These are phyloP conservation scores for Stenogyne calaminthoides DNA, from an alignment of 305 asterid genomes.

Conservation along the genomic window DNA sequence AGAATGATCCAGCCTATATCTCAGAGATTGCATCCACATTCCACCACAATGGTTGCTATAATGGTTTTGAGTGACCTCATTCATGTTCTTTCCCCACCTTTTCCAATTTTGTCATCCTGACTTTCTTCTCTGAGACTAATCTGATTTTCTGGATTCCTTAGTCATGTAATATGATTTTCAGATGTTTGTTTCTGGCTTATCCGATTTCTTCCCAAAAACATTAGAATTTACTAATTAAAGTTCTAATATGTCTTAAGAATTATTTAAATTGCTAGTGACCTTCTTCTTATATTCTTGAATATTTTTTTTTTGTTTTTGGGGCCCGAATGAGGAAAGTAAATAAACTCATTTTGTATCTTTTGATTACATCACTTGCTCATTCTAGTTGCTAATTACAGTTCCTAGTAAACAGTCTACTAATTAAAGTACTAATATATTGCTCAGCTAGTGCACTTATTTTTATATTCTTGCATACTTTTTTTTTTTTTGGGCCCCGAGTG, in stretches of 20 bases:
- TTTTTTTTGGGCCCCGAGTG: not conserved
- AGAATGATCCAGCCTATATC: not conserved
- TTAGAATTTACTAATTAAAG: too few relatives aligned
- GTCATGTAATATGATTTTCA: constrained; percentile 8
- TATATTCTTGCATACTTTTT: not conserved
- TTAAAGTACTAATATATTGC: not conserved
- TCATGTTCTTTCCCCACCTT: not conserved
- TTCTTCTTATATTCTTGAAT: not conserved
- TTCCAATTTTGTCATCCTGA: constrained; percentile 23
- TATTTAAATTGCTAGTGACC: too few relatives aligned
- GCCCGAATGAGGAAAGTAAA: not conserved
- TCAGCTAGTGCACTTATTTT: not conserved
- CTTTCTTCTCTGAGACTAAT: constrained; percentile 12
- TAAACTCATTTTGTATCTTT: constrained; percentile 21
- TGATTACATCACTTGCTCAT: constrained; percentile 29
- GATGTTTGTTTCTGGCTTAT: constrained; percentile 11
- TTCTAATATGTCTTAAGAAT: too few relatives aligned
- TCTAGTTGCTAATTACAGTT: constrained; percentile 57
- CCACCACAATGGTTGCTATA: constrained; percentile 5
- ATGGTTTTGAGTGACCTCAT: not conserved
- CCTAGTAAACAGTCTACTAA: constrained; percentile 48
- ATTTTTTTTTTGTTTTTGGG: constrained; percentile 2
- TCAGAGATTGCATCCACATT: not conserved
- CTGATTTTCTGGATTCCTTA: constrained; percentile 5
- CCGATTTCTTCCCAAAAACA: constrained; percentile 10